phyloP scores from a whole-genome alignment of 2,329 filamentous ascomycete species.

The Colletotrichum sidae region DNA sequence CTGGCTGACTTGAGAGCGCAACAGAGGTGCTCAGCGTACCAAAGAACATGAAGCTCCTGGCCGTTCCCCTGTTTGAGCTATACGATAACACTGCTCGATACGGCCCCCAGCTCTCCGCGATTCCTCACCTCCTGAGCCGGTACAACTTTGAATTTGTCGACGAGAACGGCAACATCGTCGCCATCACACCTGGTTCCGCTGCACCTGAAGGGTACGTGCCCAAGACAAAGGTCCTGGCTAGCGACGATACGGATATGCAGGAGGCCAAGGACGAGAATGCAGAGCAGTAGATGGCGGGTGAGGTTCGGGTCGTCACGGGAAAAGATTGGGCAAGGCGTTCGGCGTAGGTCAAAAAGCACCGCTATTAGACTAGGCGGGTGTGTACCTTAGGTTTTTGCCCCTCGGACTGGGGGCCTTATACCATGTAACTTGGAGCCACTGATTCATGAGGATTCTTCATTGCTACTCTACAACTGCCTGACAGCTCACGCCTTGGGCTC shows the following conservation, averaged over 20 bases:
- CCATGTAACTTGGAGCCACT: constrained; percentile 9
- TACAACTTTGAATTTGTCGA: constrained; percentile 99
- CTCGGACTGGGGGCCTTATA: constrained; percentile 12
- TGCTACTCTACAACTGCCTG: constrained; percentile 2
- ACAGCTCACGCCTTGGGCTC: constrained; percentile 66
- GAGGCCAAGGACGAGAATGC: constrained; percentile 58
- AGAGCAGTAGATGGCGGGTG: constrained; percentile 37
- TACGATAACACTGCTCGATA: constrained; percentile 98
- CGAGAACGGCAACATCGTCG: constrained; percentile 88
- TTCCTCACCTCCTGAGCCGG: constrained; percentile 91
- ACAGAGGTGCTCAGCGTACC: constrained; percentile 94
- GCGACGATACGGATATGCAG: constrained; percentile 71
- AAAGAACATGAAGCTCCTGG: constrained; percentile 99
- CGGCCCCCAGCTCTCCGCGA: constrained; percentile 94
- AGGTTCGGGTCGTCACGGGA: constrained; percentile 7
- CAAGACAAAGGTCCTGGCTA: constrained; percentile 74
- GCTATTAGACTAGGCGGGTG: constrained; percentile 25
- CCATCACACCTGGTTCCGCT: constrained; percentile 81
- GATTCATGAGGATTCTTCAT: constrained; percentile 1
- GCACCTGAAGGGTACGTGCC: constrained; percentile 69
- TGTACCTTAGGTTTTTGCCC: constrained; percentile 32
- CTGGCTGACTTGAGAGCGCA: constrained; percentile 38
- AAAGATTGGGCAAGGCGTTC: constrained; percentile 38
- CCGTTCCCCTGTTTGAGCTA: constrained; percentile 95
- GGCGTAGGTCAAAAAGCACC: constrained; percentile 37